phyloP scores from a whole-genome alignment of 2,329 filamentous ascomycete genomes.

The Sphaceloma murrayae region DNA sequence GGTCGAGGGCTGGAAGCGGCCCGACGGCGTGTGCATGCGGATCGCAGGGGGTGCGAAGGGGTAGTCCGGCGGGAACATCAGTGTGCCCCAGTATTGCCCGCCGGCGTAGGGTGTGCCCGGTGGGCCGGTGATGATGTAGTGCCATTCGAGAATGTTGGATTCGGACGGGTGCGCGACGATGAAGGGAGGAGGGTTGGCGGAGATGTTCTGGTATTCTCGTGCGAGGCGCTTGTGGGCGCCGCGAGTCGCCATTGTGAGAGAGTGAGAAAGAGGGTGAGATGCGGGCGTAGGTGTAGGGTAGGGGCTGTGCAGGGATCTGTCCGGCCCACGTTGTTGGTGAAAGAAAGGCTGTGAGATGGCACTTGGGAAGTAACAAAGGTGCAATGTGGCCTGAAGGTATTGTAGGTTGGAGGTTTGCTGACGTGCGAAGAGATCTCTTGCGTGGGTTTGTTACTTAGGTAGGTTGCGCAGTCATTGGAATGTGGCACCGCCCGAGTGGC shows the following conservation, averaged over 20 bases:
- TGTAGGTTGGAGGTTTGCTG: too few species aligned
- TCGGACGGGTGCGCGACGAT: constrained; percentile 28
- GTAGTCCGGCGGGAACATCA: constrained; percentile 92
- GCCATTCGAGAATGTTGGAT: constrained; percentile 31
- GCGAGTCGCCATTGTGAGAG: constrained; percentile 30
- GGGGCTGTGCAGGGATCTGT: too few species aligned
- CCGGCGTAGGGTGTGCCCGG: constrained; percentile 88
- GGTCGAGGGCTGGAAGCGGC: constrained; percentile 87
- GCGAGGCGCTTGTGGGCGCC: constrained; percentile 33
- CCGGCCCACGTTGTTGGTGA: too few species aligned
- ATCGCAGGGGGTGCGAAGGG: constrained; percentile 95
- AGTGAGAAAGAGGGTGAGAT: not conserved
- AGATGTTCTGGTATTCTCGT: constrained; percentile 30
- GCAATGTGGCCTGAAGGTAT: too few species aligned
- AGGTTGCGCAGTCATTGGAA: too few species aligned
- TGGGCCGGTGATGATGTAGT: constrained; percentile 74
- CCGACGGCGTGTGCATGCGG: constrained; percentile 95
- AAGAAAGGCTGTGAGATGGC: too few species aligned
- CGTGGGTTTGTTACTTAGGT: too few species aligned
- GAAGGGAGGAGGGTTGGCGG: constrained; percentile 28
- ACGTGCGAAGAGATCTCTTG: too few species aligned
- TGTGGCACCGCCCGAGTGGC: too few species aligned
- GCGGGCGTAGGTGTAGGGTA: too few species aligned
- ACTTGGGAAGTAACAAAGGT: too few species aligned
- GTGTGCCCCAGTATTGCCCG: constrained; percentile 96